phyloP scores from a whole-genome alignment of 257 asterid genomes.

The Capsicum pubescens region DNA sequence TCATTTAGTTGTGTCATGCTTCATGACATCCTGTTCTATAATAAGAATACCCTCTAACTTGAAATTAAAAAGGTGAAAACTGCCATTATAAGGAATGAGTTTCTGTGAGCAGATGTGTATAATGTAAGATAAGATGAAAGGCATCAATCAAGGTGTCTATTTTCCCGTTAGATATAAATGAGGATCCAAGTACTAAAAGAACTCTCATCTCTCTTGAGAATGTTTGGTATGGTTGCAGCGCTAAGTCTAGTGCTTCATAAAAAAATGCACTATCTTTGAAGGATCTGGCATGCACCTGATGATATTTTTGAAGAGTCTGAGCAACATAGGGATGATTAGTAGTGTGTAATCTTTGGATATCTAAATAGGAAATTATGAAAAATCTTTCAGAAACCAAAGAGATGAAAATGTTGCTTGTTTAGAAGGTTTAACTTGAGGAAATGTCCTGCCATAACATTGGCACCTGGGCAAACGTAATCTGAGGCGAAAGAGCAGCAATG shows the following conservation, averaged over 20 bases:
- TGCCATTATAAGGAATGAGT: not conserved
- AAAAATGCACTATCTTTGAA: no score
- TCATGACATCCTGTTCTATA: not conserved
- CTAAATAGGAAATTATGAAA: conserved; percentile 2
- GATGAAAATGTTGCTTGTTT: conserved; percentile 57
- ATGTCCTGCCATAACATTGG: conserved; percentile 52
- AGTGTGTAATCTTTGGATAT: conserved; percentile 4
- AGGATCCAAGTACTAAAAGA: not conserved
- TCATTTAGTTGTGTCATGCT: not conserved
- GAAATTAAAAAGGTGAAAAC: not conserved
- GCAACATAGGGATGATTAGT: no score
- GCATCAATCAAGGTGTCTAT: not conserved
- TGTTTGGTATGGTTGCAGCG: not conserved
- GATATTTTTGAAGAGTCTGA: no score
- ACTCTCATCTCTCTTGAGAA: not conserved
- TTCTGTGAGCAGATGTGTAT: not conserved
- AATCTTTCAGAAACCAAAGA: conserved; percentile 53
- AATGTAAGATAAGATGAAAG: not conserved
- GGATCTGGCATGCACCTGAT: no score
- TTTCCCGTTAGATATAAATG: not conserved
- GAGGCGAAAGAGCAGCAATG: conserved; percentile 74
- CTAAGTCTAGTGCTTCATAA: not conserved
- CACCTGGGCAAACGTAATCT: conserved; percentile 52
- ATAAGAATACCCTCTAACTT: not conserved
- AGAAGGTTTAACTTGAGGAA: conserved; percentile 51